These are phyloP conservation scores for Pleurozium schreberi DNA, from an alignment of 225 moss, liverwort and hornwort species.

Conservation along the genomic window DNA sequence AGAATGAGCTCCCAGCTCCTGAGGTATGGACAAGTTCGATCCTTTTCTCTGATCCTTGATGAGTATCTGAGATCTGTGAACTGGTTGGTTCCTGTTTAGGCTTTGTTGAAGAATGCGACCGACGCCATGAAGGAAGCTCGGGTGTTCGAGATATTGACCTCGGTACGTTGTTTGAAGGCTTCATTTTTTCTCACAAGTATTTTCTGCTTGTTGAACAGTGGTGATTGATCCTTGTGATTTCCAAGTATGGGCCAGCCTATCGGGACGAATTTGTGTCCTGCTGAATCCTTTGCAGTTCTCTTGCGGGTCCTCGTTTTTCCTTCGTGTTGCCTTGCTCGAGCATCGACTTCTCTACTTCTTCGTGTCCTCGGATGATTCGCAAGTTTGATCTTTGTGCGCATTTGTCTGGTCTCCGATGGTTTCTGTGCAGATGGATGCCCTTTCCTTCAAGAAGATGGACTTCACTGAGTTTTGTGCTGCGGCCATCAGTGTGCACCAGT, in stretches of 20 bases:
- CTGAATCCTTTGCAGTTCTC: not conserved
- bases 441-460: constrained; percentile 86
- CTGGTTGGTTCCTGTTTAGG: constrained; percentile 12
- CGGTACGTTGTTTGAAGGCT: constrained; percentile 31
- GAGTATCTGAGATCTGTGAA: not conserved
- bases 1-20: not conserved
- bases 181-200: not conserved
- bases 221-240: not conserved
- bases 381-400: not conserved
- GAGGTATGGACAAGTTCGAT: not conserved
- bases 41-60: not conserved
- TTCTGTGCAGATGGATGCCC: constrained; percentile 66
- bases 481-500: constrained; percentile 88
- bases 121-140: constrained; percentile 97
- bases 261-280: not conserved
- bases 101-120: constrained; percentile 67
- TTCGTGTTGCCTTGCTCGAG: not conserved
- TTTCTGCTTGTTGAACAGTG: not conserved
- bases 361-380: not conserved
- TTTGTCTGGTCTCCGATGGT: not conserved
- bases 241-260: not conserved
- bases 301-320: not conserved
- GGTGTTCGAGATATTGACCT: constrained; percentile 79
- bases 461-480: constrained; percentile 83
- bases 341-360: not conserved